Conservation (phyloP, 2,329 filamentous ascomycete genomes). For the Beauveria scarabaeidicola region DNA sequence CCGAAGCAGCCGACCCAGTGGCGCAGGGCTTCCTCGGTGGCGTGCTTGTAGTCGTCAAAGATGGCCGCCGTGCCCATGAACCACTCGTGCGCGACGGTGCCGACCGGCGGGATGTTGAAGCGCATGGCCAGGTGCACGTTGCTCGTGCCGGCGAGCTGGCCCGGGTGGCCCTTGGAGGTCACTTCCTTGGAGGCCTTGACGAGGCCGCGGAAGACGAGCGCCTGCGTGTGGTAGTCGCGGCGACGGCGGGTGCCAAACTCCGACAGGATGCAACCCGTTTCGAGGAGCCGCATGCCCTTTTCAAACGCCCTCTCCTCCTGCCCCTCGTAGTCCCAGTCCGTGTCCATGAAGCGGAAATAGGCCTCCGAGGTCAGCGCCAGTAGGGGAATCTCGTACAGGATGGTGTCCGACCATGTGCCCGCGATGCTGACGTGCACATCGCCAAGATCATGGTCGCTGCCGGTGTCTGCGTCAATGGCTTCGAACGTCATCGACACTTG, state of each 20-base stretch:
- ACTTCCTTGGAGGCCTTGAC: conserved; percentile 67
- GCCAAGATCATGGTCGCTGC: conserved; percentile 58
- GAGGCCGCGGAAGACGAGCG: conserved; percentile 83
- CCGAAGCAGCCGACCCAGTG: conserved; percentile 94
- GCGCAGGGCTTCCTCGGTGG: conserved; percentile 73
- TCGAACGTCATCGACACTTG: conserved; percentile 68
- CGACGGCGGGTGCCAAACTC: conserved; percentile 89
- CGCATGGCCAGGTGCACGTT: conserved; percentile 97
- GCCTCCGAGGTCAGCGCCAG: conserved; percentile 88
- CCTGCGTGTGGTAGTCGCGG: conserved; percentile 90
- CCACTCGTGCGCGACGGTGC: conserved; percentile 93
- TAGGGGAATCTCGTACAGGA: conserved; percentile 94
- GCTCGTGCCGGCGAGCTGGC: conserved; percentile 79
- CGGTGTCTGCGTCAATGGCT: conserved; percentile 46
- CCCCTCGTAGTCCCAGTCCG: conserved; percentile 78
- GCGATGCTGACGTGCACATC: conserved; percentile 69
- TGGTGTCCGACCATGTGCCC: conserved; percentile 88
- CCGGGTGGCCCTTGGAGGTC: conserved; percentile 53
- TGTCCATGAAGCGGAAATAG: conserved; percentile 95
- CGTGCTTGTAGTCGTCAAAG: conserved; percentile 71
- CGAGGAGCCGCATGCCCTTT: conserved; percentile 70
- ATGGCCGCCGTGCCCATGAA: conserved; percentile 98
- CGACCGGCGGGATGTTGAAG: conserved; percentile 74
- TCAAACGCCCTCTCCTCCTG: conserved; percentile 78
- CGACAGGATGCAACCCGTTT: conserved; percentile 80